Evolutionary conservation across 768 basidiomycete genomes (phyloP), one percentile per base, ranked within the genome.

Genomic region (Trametes meyenii): DNA sequence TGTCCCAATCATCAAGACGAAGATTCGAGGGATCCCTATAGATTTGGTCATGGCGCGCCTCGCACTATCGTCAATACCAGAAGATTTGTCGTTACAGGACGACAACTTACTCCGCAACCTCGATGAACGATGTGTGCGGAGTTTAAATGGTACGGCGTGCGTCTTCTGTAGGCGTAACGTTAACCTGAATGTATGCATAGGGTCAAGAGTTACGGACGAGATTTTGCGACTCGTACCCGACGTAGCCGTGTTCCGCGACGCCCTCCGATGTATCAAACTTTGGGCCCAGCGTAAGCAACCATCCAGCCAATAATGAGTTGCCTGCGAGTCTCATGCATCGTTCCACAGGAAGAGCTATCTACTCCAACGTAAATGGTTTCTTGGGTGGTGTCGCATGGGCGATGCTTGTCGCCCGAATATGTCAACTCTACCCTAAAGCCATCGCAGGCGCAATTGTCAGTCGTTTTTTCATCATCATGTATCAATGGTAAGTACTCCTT

Each of bases 371-470:
- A 12, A 94, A 94, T 68, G 97, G 96, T 19, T 99, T 98, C 74
- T 83, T 96, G 35, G 97, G 97, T 58, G 97, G 97, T 70, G 96
- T 98, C 1, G 96, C 96, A 29, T 99, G 97, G 97, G 93, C 96
- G 3, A 91, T 98, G 81, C 85, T 98, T 42, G 96, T 98, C n/a
- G 97, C 97, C 52, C 88, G 97, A 74, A 95, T 98, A 82, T 99
- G 97, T 77, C 97, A 99, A 71, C 77, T 99, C 56, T 99, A 98
- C 74, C 97, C 97, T 33, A 97, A 89, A 63, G 96, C 94, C 8
- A 87, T 88, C 61, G 94, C 96, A 13, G 94, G 95, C 16, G 93
- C 92, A 3, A 95, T 99, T 66, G 94, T 99, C 73, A 95, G 94
- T 78, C 85, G 95, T 67, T 98, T 99, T 78, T 99, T 98, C 72